Evolutionary conservation across 2,329 filamentous ascomycete genomes (phyloP).

Genomic region (Pyrenochaeta sp.): DNA sequence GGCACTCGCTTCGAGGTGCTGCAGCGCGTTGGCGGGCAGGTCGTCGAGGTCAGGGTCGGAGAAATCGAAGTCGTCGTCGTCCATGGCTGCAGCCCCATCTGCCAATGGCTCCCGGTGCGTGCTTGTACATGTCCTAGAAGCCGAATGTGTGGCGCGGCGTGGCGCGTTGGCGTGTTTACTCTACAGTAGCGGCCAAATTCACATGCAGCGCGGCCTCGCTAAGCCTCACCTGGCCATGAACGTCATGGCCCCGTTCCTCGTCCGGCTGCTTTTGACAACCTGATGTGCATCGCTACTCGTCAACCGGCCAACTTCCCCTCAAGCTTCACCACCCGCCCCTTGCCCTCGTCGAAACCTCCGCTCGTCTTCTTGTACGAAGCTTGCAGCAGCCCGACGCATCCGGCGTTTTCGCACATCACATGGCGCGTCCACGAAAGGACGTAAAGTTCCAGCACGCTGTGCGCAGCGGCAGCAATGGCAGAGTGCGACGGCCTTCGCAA

Average conservation of each 20-base stretch:
- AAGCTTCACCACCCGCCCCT: not conserved
- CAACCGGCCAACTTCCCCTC: constrained; percentile 3
- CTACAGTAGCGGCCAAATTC: constrained; percentile 6
- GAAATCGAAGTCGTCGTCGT: constrained; percentile 56
- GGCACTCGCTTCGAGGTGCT: constrained; percentile 56
- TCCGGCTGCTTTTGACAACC: constrained; percentile 3
- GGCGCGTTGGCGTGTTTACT: no score
- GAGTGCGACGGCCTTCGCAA: constrained; percentile 67
- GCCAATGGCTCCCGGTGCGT: not conserved
- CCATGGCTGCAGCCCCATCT: constrained; percentile 29
- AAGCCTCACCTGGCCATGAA: constrained; percentile 14
- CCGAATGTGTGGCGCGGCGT: not conserved
- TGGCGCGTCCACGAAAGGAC: constrained; percentile 60
- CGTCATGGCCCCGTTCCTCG: constrained; percentile 19
- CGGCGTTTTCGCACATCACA: constrained; percentile 21
- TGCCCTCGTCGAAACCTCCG: constrained; percentile 7
- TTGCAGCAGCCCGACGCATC: constrained; percentile 6
- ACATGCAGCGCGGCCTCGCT: constrained; percentile 17
- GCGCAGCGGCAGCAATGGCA: constrained; percentile 57
- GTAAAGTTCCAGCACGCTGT: constrained; percentile 65
- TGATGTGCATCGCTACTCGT: constrained; percentile 8
- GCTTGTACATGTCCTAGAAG: constrained; percentile 13
- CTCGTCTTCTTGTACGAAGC: not conserved
- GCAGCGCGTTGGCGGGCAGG: constrained; percentile 55
- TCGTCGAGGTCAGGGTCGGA: constrained; percentile 56